Base-by-base conservation (phyloP, 495 filamentous ascomycete genomes). In the Oidiodendron maius region DNA sequence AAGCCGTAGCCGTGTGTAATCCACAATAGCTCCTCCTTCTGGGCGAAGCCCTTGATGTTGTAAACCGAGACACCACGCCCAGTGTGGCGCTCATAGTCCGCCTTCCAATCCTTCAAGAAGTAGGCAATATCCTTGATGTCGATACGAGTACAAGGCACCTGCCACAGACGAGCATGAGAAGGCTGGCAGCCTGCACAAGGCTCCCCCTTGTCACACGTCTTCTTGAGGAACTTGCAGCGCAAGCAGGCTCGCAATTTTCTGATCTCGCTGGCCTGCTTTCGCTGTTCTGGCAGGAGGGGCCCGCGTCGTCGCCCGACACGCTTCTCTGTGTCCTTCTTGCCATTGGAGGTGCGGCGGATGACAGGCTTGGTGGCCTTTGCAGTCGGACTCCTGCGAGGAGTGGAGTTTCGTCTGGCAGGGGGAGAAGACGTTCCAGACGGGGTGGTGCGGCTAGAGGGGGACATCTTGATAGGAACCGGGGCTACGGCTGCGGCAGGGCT, bases 71-170 rank as follows among this genome's bases (percentile, higher is more conserved):
- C 87, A 28, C 86, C 87, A 52, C 88, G 80, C 57, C 74, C 83
- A 46, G 91, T 78, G 62, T 96, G 90, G 44, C 89, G 83, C 66
- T 95, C 89, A 61, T 88, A 94, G 58, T 96, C 90, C 13, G 87
- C 89, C 68, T 86, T 91, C 89, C 89, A 96, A 65, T 95, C 90
- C 74, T 95, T 95, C 87, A 95, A 91, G 74, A 96, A 96, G 60
- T 90, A 95, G 24, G 79, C 87, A 60, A 96, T 93, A 55, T 96
- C 90, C 74, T 95, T 94, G 71, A 96, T 96, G 61, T 95, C 90
- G 53, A 95, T 95, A 21, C 90, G 84, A 12, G 90, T 96, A 69
- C 90, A 96, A 28, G 90, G 90, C 18, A 96, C 90, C 64, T 95
- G 88, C 90, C 90, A 96, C 35, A 96, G 72, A 46, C 90, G 81